Evolutionary conservation across 805 yeast genomes (phyloP).

Genomic region (Lachancea sp.): DNA sequence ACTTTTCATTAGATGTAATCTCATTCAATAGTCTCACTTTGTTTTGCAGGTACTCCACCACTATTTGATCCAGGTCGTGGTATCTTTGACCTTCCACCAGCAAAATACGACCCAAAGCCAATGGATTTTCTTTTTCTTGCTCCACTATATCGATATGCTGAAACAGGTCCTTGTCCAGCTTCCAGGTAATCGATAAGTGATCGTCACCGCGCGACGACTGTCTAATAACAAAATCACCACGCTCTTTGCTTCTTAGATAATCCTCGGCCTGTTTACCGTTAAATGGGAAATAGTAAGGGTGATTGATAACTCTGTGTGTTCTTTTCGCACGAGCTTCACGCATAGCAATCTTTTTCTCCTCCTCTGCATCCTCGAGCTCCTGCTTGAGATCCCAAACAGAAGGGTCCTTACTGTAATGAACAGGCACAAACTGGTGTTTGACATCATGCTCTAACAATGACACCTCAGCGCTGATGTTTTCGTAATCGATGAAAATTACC

Average conservation of each 20-base stretch:
- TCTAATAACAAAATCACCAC: constrained; percentile 90
- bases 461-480: constrained; percentile 65
- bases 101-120: constrained; percentile 49
- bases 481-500: constrained; percentile 62
- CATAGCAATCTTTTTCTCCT: constrained; percentile 44
- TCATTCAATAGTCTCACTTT: constrained; percentile 78
- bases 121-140: constrained; percentile 57
- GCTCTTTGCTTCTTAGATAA: constrained; percentile 75
- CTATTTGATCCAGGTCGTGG: constrained; percentile 87
- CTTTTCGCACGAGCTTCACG: constrained; percentile 62
- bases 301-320: constrained; percentile 72
- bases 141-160: constrained; percentile 89
- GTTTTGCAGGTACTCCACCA: constrained; percentile 79
- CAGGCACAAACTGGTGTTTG: constrained; percentile 40
- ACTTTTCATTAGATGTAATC: constrained; percentile 82
- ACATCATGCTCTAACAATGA: constrained; percentile 66
- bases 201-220: constrained; percentile 89
- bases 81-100: constrained; percentile 65
- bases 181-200: constrained; percentile 93
- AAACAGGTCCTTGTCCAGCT: constrained; percentile 81
- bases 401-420: constrained; percentile 42
- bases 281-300: constrained; percentile 82
- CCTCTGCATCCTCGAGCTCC: constrained; percentile 57
- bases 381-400: constrained; percentile 76
- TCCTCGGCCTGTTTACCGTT: constrained; percentile 87